phyloP scores from a whole-genome alignment of 2,329 filamentous ascomycete genomes.

The Colletotrichum acutatum region DNA sequence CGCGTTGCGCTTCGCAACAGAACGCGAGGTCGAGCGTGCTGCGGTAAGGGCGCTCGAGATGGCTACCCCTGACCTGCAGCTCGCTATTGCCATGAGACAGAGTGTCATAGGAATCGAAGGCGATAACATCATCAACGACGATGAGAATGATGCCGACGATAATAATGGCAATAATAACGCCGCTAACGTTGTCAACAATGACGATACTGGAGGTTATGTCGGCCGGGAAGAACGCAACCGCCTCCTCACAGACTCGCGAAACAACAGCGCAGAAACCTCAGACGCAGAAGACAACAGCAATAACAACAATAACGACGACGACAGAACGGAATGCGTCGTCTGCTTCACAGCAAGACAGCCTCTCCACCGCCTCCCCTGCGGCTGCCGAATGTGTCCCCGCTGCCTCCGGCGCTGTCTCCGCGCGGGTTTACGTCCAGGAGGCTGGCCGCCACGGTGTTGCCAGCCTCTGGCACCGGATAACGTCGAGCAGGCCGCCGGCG shows the following conservation, averaged over 20 bases:
- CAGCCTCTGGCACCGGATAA: constrained; percentile 22
- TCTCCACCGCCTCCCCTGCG: constrained; percentile 25
- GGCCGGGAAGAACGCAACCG: constrained; percentile 30
- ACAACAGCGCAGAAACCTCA: not conserved
- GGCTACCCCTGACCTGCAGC: constrained; percentile 6
- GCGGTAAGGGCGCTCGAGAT: constrained; percentile 18
- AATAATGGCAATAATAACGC: not conserved
- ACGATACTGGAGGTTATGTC: not conserved
- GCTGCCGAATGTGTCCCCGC: constrained; percentile 30
- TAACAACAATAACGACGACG: not conserved
- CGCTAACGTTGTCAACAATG: not conserved
- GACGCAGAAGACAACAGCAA: not conserved
- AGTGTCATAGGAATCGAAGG: not conserved
- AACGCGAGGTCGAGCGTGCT: constrained; percentile 20
- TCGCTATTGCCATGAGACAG: constrained; percentile 22
- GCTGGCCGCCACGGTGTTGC: constrained; percentile 36
- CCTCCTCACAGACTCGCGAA: not conserved
- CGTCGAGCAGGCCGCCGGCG: constrained; percentile 14
- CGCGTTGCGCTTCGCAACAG: not conserved
- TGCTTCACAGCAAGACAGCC: constrained; percentile 10
- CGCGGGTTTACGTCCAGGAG: constrained; percentile 22
- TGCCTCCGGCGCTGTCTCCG: constrained; percentile 35
- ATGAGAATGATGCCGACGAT: not conserved
- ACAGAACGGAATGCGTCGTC: constrained; percentile 15
- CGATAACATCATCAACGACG: no score